These are phyloP conservation scores for Claviceps sorghi DNA, from an alignment of 2,329 filamentous ascomycete species.

Conservation along the genomic window DNA sequence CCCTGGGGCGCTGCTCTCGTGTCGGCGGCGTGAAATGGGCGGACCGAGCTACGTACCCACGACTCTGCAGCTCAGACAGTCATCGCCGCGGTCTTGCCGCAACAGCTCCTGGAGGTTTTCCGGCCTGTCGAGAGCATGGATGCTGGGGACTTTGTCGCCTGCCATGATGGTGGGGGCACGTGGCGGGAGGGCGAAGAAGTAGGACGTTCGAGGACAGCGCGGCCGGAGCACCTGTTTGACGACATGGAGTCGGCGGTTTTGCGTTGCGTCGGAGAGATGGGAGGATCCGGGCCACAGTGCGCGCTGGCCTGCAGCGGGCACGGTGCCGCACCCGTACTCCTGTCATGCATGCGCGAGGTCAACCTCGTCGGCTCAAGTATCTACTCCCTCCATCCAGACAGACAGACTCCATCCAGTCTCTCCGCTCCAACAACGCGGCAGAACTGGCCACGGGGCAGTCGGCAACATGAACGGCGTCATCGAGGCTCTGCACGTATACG, in stretches of 20 bases:
- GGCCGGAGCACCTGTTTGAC: too few relatives aligned
- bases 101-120: slow-evolving; percentile 46
- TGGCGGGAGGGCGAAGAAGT: too few relatives aligned
- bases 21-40: neutral
- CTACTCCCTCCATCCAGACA: too few relatives aligned
- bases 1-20: too few relatives aligned
- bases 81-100: slow-evolving; percentile 40
- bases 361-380: too few relatives aligned
- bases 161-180: slow-evolving; percentile 12
- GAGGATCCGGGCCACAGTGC: too few relatives aligned
- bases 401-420: neutral
- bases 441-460: slow-evolving; percentile 5
- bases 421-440: neutral
- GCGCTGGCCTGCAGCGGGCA: too few relatives aligned
- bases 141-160: slow-evolving; percentile 29
- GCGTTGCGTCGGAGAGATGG: too few relatives aligned
- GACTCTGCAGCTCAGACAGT: slow-evolving; percentile 58
- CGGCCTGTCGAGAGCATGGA: slow-evolving; percentile 42
- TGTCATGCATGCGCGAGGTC: too few relatives aligned
- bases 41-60: slow-evolving; percentile 39
- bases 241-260: too few relatives aligned
- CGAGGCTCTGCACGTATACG: slow-evolving; percentile 92
- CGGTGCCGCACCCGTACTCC: too few relatives aligned
- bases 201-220: too few relatives aligned
- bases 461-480: slow-evolving; percentile 68